Evolutionary conservation across 1,139 yeast species (phyloP).

Genomic region (Suhomyces yuchorum): DNA sequence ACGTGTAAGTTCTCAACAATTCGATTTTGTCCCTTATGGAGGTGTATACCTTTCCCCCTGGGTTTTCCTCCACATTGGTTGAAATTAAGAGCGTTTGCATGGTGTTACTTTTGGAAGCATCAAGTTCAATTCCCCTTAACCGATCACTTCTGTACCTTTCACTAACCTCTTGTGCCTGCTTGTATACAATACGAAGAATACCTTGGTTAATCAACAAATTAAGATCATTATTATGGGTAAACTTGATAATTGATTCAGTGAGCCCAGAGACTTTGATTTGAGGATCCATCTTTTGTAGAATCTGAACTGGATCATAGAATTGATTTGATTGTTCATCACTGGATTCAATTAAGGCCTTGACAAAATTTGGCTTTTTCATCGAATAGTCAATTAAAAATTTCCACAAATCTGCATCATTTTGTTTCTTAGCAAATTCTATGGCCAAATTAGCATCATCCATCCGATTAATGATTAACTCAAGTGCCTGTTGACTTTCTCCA

Average conservation of each 20-base stretch:
- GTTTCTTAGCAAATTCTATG: constrained; percentile 72
- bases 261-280: constrained; percentile 67
- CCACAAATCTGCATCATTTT: constrained; percentile 80
- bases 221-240: constrained; percentile 66
- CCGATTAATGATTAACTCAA: constrained; percentile 73
- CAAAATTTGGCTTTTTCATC: constrained; percentile 69
- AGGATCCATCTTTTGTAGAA: constrained; percentile 65
- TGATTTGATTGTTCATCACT: constrained; percentile 56
- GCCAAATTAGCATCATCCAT: constrained; percentile 80
- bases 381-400: constrained; percentile 71
- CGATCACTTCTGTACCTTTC: constrained; percentile 11
- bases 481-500: constrained; percentile 78
- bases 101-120: constrained; percentile 1
- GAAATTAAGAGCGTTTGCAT: constrained; percentile 8
- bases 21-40: constrained; percentile 6
- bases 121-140: constrained; percentile 9
- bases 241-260: constrained; percentile 59
- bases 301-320: constrained; percentile 66
- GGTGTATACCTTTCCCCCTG: constrained; percentile 8
- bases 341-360: constrained; percentile 69
- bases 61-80: constrained; percentile 1
- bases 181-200: constrained; percentile 53
- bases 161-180: constrained; percentile 14
- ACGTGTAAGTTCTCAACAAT: constrained; percentile 1
- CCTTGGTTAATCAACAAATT: constrained; percentile 59